phyloP scores from a whole-genome alignment of 139 green algal genomes.

The Dunaliella primolecta region DNA sequence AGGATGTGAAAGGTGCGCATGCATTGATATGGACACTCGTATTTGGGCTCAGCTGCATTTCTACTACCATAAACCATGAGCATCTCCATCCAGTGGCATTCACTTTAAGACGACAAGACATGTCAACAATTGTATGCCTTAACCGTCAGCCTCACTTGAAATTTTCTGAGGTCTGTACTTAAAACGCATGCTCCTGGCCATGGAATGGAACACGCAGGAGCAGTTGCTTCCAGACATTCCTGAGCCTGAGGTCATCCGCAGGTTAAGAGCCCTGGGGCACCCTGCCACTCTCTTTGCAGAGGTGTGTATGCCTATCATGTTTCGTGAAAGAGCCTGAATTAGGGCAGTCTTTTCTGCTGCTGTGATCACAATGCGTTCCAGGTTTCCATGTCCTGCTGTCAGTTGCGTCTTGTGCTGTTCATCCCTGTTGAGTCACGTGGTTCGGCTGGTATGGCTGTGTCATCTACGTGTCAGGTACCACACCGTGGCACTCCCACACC shows the following conservation, averaged over 20 bases:
- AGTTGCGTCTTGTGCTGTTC: neutral
- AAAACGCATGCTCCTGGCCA: too few relatives aligned
- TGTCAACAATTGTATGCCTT: neutral
- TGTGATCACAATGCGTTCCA: too few relatives aligned
- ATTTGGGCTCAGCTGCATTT: too few relatives aligned
- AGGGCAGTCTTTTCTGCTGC: too few relatives aligned
- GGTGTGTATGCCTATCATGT: conserved; percentile 22
- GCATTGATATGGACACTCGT: too few relatives aligned
- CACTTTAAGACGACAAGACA: neutral
- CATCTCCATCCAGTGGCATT: neutral
- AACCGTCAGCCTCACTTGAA: too few relatives aligned
- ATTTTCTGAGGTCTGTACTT: too few relatives aligned
- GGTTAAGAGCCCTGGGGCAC: conserved; percentile 79
- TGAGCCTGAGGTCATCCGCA: conserved; percentile 74
- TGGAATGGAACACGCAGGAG: conserved; percentile 4
- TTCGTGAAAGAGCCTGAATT: too few relatives aligned
- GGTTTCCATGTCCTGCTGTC: neutral
- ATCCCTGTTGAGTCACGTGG: neutral
- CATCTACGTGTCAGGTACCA: neutral
- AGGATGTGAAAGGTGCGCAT: too few relatives aligned
- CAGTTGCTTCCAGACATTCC: conserved; percentile 39
- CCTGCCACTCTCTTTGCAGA: conserved; percentile 94
- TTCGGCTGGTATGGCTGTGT: neutral
- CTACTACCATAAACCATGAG: neutral
- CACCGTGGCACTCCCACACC: neutral